phyloP scores from a whole-genome alignment of 2,329 filamentous ascomycete genomes.

The Aspergillus calidoustus region DNA sequence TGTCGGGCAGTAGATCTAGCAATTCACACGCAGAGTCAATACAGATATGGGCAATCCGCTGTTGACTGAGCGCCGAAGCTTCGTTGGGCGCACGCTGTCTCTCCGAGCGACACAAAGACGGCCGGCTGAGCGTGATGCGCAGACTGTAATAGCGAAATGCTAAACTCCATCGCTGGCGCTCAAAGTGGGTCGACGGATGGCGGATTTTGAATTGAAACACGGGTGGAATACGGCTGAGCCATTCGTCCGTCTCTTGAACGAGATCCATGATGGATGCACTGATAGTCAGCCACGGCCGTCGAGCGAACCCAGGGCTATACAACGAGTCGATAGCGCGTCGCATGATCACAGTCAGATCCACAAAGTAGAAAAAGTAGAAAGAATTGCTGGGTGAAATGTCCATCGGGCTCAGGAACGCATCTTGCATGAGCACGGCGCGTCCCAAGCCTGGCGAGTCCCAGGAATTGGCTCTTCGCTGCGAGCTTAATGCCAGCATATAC shows the following conservation, averaged over 20 bases:
- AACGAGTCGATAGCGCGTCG: conserved; percentile 42
- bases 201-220: conserved; percentile 3
- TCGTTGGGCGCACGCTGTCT: conserved; percentile 28
- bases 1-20: conserved; percentile 42
- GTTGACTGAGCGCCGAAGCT: conserved; percentile 38
- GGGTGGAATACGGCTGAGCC: conserved; percentile 4
- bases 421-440: conserved; percentile 26
- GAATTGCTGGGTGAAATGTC: conserved; percentile 40
- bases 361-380: conserved; percentile 42
- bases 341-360: conserved; percentile 43
- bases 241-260: conserved; percentile 10
- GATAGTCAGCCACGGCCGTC: conserved; percentile 10
- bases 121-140: conserved; percentile 34
- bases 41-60: conserved; percentile 30
- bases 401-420: conserved; percentile 29
- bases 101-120: conserved; percentile 46
- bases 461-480: conserved; percentile 19
- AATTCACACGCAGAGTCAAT: conserved; percentile 42
- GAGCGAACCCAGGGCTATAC: conserved; percentile 38
- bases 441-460: conserved; percentile 12
- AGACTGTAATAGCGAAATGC: conserved; percentile 38
- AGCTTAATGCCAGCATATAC: conserved; percentile 24
- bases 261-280: conserved; percentile 13
- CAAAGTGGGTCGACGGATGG: conserved; percentile 24
- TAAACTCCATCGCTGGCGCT: conserved; percentile 43